Conservation (phyloP, 139 green algal species). For the Marvania coccoides region DNA sequence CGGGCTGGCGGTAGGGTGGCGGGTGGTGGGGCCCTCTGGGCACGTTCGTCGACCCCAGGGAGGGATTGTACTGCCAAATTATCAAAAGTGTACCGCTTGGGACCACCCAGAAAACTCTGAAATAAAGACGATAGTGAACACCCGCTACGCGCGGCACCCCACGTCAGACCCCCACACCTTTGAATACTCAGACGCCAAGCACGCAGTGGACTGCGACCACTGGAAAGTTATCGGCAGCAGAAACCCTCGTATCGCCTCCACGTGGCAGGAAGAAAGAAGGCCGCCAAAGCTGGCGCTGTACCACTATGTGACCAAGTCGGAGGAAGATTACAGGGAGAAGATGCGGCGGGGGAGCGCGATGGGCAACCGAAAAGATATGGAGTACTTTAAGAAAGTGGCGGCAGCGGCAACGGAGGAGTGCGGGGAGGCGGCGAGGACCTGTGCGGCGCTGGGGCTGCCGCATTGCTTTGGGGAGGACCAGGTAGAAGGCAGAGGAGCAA, state of each 20-base stretch:
- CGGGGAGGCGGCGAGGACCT: not conserved
- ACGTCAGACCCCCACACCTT: slow-evolving; percentile 21
- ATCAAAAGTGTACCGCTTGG: not conserved
- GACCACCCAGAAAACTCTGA: not conserved
- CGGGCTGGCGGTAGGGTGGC: slow-evolving; percentile 7
- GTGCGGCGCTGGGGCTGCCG: not conserved
- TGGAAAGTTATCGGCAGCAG: not conserved
- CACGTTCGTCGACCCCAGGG: not conserved
- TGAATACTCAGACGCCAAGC: slow-evolving; percentile 2
- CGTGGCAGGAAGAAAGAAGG: not conserved
- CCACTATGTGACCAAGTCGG: slow-evolving; percentile 13
- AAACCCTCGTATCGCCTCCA: not conserved
- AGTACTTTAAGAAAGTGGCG: slow-evolving; percentile 8
- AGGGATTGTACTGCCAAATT: not conserved
- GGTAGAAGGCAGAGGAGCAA: too few relatives aligned
- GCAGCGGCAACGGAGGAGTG: not conserved
- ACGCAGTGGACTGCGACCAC: not conserved
- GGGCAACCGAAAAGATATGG: slow-evolving; percentile 14
- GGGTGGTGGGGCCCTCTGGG: slow-evolving; percentile 9
- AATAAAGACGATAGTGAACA: slow-evolving; percentile 19
- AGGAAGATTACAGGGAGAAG: slow-evolving; percentile 10
- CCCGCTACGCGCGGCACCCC: not conserved
- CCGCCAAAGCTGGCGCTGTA: not conserved
- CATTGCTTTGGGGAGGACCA: not conserved
- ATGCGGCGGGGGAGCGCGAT: slow-evolving; percentile 14